Conservation (phyloP, 257 asterid species). For the Craterostigma plantagineum region DNA sequence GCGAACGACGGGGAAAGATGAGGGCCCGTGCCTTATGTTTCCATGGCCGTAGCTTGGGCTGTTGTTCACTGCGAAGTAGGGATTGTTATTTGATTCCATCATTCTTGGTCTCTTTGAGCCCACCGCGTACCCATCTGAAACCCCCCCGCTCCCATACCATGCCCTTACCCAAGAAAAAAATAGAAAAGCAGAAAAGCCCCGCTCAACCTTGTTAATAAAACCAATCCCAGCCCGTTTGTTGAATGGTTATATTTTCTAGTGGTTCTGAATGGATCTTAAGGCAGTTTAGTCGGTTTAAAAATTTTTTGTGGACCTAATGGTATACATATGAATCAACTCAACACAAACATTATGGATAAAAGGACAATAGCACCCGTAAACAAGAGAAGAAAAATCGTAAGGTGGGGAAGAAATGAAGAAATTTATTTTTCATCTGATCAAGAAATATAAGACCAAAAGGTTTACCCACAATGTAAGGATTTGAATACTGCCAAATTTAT, state of each 20-base stretch:
- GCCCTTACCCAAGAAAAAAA: conserved; percentile 95
- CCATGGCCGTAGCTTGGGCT: too few relatives aligned
- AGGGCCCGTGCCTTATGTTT: conserved; percentile 30
- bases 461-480: too few relatives aligned
- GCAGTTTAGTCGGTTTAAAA: too few relatives aligned
- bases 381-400: too few relatives aligned
- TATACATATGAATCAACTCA: too few relatives aligned
- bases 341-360: too few relatives aligned
- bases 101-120: conserved; percentile 99
- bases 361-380: too few relatives aligned
- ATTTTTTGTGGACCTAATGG: conserved; percentile 1
- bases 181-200: conserved; percentile 59
- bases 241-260: conserved; percentile 20
- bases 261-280: conserved; percentile 9
- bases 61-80: conserved; percentile 97
- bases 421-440: too few relatives aligned
- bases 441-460: too few relatives aligned
- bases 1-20: conserved; percentile 70
- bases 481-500: too few relatives aligned
- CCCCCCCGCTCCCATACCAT: conserved; percentile 99
- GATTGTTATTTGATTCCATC: conserved; percentile 84
- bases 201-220: conserved; percentile 95
- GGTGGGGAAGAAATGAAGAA: too few relatives aligned
- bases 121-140: conserved; percentile 97
- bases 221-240: conserved; percentile 92